Conservation (phyloP, 2,329 filamentous ascomycete genomes). For the Colletotrichum sp. region DNA sequence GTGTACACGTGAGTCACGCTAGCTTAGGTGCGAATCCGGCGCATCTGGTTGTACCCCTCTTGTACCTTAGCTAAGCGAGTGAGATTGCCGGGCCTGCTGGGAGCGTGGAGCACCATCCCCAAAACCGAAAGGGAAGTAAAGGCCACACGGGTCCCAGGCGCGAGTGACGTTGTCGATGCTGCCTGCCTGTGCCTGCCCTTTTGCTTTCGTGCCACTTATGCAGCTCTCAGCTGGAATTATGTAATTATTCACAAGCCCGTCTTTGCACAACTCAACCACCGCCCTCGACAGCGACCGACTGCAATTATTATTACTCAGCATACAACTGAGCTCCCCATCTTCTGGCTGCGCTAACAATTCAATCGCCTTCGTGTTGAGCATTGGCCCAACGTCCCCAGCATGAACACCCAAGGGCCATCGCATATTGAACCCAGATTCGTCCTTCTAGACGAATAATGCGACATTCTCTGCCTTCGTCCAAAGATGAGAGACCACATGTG, state of each 20-base stretch:
- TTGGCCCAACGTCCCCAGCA: not conserved
- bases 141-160: conserved; percentile 7
- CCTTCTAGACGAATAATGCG: not conserved
- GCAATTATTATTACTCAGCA: not conserved
- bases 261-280: not conserved
- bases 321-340: not conserved
- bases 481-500: not conserved
- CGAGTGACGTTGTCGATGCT: conserved; percentile 41
- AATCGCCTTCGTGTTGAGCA: not conserved
- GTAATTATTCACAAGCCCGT: not conserved
- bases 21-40: not conserved
- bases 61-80: conserved; percentile 8
- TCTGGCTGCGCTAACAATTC: not conserved
- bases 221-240: not conserved
- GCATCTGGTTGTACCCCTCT: conserved; percentile 24
- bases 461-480: not conserved
- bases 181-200: conserved; percentile 25
- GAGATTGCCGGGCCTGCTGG: conserved; percentile 12
- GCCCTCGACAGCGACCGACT: not conserved
- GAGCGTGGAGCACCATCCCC: not conserved
- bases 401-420: not conserved
- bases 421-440: not conserved
- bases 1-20: not conserved
- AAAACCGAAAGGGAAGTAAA: not conserved
- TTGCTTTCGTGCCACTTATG: not conserved